A percentile compares a stretch with the other conserved stretches of the same genome.
Conservation (phyloP, 306 rosid genomes). For the Citrullus colocynthis region DNA sequence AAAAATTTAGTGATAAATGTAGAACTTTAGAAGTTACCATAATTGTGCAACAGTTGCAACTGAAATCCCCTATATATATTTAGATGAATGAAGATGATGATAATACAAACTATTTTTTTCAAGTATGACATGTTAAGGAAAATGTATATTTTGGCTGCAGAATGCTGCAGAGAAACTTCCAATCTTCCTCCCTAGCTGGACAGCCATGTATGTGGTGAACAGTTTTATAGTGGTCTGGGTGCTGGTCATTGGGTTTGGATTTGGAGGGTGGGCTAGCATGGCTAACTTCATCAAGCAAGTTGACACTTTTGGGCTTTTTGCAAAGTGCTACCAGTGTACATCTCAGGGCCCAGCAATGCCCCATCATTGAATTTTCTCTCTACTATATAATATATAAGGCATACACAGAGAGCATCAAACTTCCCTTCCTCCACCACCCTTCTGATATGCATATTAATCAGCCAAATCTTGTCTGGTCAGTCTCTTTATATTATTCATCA, state of each 20-base stretch:
- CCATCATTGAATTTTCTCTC: constrained; percentile 35
- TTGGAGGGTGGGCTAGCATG: constrained; percentile 98
- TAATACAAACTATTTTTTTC: neutral
- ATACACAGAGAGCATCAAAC: constrained; percentile 18
- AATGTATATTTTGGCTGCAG: constrained; percentile 21
- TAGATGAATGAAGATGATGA: neutral
- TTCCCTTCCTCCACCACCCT: neutral
- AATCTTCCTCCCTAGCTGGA: constrained; percentile 54
- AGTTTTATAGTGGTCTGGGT: constrained; percentile 72
- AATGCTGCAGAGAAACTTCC: constrained; percentile 89
- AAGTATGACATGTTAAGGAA: neutral
- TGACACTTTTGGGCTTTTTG: constrained; percentile 72
- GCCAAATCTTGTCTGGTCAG: neutral
- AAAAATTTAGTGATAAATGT: neutral
- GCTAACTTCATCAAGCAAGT: constrained; percentile 77
- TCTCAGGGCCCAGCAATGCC: constrained; percentile 13
- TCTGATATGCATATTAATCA: neutral
- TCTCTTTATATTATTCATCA: neutral
- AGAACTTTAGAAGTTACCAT: neutral
- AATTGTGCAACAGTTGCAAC: neutral
- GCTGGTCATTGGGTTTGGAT: constrained; percentile 64
- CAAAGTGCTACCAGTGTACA: constrained; percentile 81
- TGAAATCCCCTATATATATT: neutral
- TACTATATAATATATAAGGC: neutral
- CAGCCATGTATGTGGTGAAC: constrained; percentile 49